Conservation (phyloP, 257 asterid species). For the Jacaranda copaia region DNA sequence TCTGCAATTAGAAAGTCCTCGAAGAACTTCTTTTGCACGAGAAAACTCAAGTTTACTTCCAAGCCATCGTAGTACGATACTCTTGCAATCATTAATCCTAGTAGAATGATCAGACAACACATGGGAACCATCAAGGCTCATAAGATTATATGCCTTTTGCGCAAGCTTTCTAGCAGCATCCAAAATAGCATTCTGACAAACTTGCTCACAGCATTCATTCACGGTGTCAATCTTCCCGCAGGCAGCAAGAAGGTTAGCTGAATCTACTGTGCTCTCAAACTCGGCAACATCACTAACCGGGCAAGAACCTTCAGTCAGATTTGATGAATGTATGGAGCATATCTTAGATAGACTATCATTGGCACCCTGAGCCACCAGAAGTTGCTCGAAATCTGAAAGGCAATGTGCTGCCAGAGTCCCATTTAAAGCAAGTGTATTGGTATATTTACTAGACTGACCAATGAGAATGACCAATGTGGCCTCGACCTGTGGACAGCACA, state of each 20-base stretch:
- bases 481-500: conserved; percentile 98
- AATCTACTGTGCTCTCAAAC: conserved; percentile 78
- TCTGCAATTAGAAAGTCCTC: conserved; percentile 91
- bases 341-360: conserved; percentile 68
- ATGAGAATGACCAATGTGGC: conserved; percentile 81
- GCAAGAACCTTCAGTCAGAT: conserved; percentile 93
- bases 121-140: conserved; percentile 57
- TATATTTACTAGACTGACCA: conserved; percentile 78
- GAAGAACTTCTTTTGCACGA: conserved; percentile 84
- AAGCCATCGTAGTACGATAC: conserved; percentile 84
- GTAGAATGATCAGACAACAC: conserved; percentile 71
- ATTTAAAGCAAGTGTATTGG: conserved; percentile 74
- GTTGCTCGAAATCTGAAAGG: conserved; percentile 85
- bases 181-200: conserved; percentile 83
- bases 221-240: conserved; percentile 83
- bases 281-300: conserved; percentile 75
- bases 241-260: conserved; percentile 76
- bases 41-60: conserved; percentile 90
- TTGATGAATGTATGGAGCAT: conserved; percentile 79
- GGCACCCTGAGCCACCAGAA: conserved; percentile 89
- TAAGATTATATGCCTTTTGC: conserved; percentile 66
- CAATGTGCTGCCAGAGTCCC: conserved; percentile 72
- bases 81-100: conserved; percentile 77
- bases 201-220: conserved; percentile 94
- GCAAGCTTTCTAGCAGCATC: conserved; percentile 91